Evolutionary conservation across 768 basidiomycete genomes (phyloP).

Genomic region (Tylopilus plumbeoviolaceoides): DNA sequence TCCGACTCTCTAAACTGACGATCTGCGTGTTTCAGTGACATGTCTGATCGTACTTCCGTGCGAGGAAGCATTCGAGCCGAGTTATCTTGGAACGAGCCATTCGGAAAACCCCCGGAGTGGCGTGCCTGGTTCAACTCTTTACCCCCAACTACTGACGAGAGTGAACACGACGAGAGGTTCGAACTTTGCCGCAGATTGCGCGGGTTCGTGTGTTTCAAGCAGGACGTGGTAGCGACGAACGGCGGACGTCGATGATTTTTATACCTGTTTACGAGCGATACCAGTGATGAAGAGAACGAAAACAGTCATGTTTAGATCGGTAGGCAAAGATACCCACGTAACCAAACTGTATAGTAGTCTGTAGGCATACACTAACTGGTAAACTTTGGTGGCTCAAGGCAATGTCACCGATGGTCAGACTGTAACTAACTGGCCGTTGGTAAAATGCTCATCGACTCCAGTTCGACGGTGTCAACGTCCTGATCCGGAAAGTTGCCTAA

Average conservation of each 20-base stretch:
- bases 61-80: slow-evolving; percentile 44
- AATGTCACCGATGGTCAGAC: background rate
- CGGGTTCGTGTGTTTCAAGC: slow-evolving; percentile 54
- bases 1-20: slow-evolving; percentile 6
- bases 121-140: slow-evolving; percentile 45
- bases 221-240: slow-evolving; percentile 8
- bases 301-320: slow-evolving; percentile 17
- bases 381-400: background rate
- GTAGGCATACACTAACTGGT: slow-evolving; percentile 12
- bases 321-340: slow-evolving; percentile 24
- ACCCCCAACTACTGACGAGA: slow-evolving; percentile 9
- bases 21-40: slow-evolving; percentile 48
- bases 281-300: slow-evolving; percentile 13
- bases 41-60: slow-evolving; percentile 68
- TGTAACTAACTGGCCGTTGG: too few relatives aligned
- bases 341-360: slow-evolving; percentile 26
- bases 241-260: slow-evolving; percentile 6
- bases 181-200: slow-evolving; percentile 42
- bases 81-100: slow-evolving; percentile 50
- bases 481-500: slow-evolving; percentile 20
- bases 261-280: slow-evolving; percentile 18
- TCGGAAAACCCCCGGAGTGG: slow-evolving; percentile 48
- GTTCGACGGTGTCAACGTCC: too few relatives aligned
- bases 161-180: slow-evolving; percentile 15
- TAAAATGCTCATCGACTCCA: too few relatives aligned